Base-by-base conservation (phyloP, 1,139 yeast species). In the Candida tropicalis region DNA sequence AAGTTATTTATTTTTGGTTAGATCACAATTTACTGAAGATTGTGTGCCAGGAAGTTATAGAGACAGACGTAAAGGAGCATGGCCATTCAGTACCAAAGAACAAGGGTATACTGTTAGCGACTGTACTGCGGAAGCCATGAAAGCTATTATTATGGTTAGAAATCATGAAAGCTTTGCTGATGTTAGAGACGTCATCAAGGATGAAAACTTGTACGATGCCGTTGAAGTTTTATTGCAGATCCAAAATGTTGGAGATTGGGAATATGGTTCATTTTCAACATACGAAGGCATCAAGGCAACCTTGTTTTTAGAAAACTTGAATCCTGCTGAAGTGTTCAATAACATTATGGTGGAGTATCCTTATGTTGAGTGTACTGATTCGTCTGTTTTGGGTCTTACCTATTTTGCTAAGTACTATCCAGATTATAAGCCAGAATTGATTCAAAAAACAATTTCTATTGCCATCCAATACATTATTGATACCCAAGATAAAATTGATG, bases 291-390 rank as follows among this genome's bases (percentile, higher is more conserved):
- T 89, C 49, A 83, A 90, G 52, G 90, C 96, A 0, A 81, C 96
- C 0, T 80, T 89, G n/a, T 54, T 81, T 37, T 62, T 95, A 49
- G 95, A 95, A 59, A 58, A 67, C 39, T 69, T 95, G 50, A 93
- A 93, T 55, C 99, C 99, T 0, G 99, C 99, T 0, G 99, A 95
- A 61, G 99, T 95, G 0, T 95, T 95, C 66, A 96, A 96, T 48
- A 90, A 93, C 55, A 95, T 95, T 48, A 95, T 95, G 99, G 96
- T 93, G 11, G 99, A 95, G 61, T 93, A 88, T 60, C 98, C 99
- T 0, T 95, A 95, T 58, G 97, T 93, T 25, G 99, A 95, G 63
- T 95, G 99, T 63, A 90, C 99, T 0, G 99, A 95, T 62, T 90
- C 98, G 1, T 84, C 93, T 1, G 96, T 93, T 2, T 69, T 93